Base-by-base conservation (phyloP, 225 moss, liverwort and hornwort genomes). In the Asterella californica region DNA sequence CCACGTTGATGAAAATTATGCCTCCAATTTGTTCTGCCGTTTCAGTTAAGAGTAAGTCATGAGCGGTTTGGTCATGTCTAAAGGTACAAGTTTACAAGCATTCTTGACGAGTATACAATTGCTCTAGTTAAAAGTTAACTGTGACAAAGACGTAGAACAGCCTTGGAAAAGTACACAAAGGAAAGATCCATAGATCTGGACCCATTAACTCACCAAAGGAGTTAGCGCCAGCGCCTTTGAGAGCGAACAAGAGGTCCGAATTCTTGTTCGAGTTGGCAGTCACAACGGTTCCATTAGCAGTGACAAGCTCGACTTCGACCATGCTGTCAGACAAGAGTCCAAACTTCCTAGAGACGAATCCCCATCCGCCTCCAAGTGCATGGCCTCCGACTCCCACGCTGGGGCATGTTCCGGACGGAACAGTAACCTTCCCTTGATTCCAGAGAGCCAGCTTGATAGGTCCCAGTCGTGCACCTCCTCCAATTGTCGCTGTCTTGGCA, bases 281-380 rank as follows among this genome's bases (percentile, higher is more conserved):
- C 6, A 95, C 86, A 0, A 95, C 0, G 0, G 90, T 87, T 2
- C 93, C 94, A 38, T 89, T 83, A 0, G 88, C 87, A 11, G 80
- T 78, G 3, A 95, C 91, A 0, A 95, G 0, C 34, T 95, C 88
- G 0, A 30, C 77, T 67, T 88, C 91, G 0, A 91, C 36, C 0
- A 95, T 89, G 84, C 65, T 88, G 81, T 95, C 93, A 0, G 86
- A 59, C 21, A 90, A 88, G 0, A 93, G 52, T 55, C 94, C 94
- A 0, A 88, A 93, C 33, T 91, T 95, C 2, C 94, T 30, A 7
- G 91, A 83, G 36, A 84, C 72, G 88, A 91, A 95, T 3, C 93
- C 94, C 90, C 90, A 95, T 17, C 95, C 95, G 6, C 95, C 95
- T 5, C 95, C 95, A 14, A 95, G 33, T 0, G 95, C 90, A 6